Conservation (phyloP, 148 eudicot genomes). For the Agrostemma githago region DNA sequence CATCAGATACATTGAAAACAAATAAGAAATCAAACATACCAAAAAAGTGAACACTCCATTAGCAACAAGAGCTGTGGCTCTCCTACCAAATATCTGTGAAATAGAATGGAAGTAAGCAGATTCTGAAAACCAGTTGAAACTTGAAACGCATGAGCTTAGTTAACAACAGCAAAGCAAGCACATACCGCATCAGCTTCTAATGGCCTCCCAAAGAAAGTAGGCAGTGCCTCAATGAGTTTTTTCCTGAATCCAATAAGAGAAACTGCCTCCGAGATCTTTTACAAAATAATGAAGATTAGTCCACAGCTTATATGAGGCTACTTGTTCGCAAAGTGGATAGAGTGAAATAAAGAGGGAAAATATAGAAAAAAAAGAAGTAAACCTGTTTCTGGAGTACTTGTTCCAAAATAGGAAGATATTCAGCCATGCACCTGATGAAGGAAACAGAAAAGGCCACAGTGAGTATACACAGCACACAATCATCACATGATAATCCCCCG, state of each 20-base stretch:
- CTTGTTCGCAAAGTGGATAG: neutral
- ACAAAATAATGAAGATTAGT: constrained; percentile 18
- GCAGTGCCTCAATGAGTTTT: constrained; percentile 62
- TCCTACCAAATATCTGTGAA: constrained; percentile 79
- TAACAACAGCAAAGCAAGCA: neutral
- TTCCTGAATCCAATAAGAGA: constrained; percentile 65
- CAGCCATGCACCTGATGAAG: constrained; percentile 86
- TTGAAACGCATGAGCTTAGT: constrained; percentile 2
- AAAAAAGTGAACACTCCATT: constrained; percentile 75
- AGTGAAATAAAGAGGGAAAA: constrained; percentile 3
- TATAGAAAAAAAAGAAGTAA: constrained; percentile 4
- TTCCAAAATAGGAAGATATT: constrained; percentile 78
- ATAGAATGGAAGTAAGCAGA: constrained; percentile 15
- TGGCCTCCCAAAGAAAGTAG: constrained; percentile 69
- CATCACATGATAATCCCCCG: neutral
- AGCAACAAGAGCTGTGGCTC: constrained; percentile 62
- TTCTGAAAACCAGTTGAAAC: constrained; percentile 5
- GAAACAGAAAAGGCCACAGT: constrained; percentile 3
- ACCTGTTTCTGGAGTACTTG: constrained; percentile 76
- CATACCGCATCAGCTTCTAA: constrained; percentile 91
- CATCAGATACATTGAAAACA: no score
- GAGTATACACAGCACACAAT: neutral
- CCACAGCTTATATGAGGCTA: neutral
- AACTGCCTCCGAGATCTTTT: constrained; percentile 70
- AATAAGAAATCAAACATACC: constrained; percentile 40